Evolutionary conservation across 1,139 yeast species (phyloP), one percentile per base, ranked within the genome.

Genomic region (Arxiozyma telluris): DNA sequence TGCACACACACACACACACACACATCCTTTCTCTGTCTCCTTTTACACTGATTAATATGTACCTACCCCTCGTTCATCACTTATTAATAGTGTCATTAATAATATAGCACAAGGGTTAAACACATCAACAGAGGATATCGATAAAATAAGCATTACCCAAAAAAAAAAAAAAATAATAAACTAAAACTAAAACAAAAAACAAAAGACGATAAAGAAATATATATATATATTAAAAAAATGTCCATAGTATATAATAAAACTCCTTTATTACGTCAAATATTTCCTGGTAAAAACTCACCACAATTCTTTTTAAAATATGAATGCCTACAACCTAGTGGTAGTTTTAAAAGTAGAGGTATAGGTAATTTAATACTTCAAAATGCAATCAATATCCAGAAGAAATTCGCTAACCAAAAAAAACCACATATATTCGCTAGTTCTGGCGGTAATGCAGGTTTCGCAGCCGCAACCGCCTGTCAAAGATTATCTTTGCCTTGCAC

Each of bases 381-480:
- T 11, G 65, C 72, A 7, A 64, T 50, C 18, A 56, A 52, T 18
- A 59, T 62, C 18, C 56, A 62, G 20, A 55, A 61, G 18, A 58
- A 49, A 58, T 34, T 34, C n/a, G n/a, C 39, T 15, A 54, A 57
- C 7, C 50, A 55, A 11, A 59, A 54, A 44, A 64, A 66, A 42
- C 74, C 79, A 41, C 78, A 76, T 38, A 81, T 84, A 4, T 80
- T 76, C 64, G 76, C 85, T 7, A 81, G 87, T 39, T 82, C 87
- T 18, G 93, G 91, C 15, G 93, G 93, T 0, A 85, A 85, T 64
- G 93, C 93, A 0, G 93, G 93, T 0, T 71, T 83, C 50, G 91
- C 91, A 0, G 87, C 87, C 1, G 88, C 89, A 0, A 77, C 77
- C 52, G 81, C 86, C 46, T 79, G 85, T 4, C 66, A 65, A 42